Percentiles rank a stretch among this genome's conserved stretches.
Conservation (phyloP, 176 grass and related monocot species). For the Bolboschoenus planiculmis region DNA sequence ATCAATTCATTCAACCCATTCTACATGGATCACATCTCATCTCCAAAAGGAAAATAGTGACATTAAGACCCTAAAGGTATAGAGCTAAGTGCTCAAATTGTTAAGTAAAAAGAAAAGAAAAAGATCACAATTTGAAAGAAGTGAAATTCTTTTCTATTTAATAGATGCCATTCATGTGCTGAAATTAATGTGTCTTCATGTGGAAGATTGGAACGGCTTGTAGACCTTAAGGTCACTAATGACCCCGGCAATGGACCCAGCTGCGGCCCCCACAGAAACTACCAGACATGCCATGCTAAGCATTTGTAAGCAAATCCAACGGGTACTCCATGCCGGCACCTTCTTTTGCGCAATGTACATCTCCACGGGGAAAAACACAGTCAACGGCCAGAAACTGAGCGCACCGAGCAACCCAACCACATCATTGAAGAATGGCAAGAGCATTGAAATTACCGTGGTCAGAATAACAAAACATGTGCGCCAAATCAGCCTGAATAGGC, state of each 20-base stretch:
- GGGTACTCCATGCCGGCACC: constrained; percentile 15
- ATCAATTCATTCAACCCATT: constrained; percentile 19
- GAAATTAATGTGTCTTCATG: constrained; percentile 2
- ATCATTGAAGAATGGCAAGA: constrained; percentile 57
- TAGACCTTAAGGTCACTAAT: constrained; percentile 56
- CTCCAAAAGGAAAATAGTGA: constrained; percentile 13
- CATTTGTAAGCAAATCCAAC: constrained; percentile 32
- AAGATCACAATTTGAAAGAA: constrained; percentile 12
- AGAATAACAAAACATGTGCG: constrained; percentile 38
- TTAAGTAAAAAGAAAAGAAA: constrained; percentile 10
- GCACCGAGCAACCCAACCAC: constrained; percentile 55
- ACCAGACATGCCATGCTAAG: constrained; percentile 30
- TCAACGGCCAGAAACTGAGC: constrained; percentile 47
- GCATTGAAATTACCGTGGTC: constrained; percentile 43
- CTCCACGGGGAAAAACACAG: constrained; percentile 44
- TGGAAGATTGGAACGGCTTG: constrained; percentile 43
- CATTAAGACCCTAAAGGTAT: constrained; percentile 18
- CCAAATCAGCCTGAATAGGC: constrained; percentile 44
- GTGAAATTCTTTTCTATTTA: constrained; percentile 13
- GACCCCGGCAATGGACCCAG: constrained; percentile 61
- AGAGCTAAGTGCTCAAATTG: constrained; percentile 20
- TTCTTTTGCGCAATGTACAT: constrained; percentile 51
- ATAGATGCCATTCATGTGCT: constrained; percentile 10
- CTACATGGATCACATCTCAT: constrained; percentile 16
- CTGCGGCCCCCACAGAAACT: constrained; percentile 36